These are phyloP conservation scores for Russula olivacea DNA, from an alignment of 768 basidiomycete species.

Conservation along the genomic window DNA sequence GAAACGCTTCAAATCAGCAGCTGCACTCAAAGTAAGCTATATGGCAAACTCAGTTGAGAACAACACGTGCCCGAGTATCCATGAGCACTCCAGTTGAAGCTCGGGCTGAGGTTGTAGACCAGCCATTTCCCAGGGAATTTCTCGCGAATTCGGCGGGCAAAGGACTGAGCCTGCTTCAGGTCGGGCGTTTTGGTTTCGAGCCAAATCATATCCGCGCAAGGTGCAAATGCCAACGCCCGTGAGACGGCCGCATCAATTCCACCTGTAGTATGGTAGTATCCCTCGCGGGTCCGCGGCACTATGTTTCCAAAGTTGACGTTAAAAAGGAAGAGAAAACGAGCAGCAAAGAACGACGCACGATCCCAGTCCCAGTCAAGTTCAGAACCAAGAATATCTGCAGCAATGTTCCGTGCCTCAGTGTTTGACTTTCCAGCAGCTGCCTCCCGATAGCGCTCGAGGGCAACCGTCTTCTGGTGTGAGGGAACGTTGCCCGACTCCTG, in stretches of 20 bases:
- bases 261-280: slow-evolving; percentile 82
- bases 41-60: neutral
- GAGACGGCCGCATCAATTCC: slow-evolving; percentile 79
- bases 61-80: slow-evolving; percentile 60
- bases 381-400: slow-evolving; percentile 65
- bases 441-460: slow-evolving; percentile 52
- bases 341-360: slow-evolving; percentile 44
- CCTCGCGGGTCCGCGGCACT: slow-evolving; percentile 87
- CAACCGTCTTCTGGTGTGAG: slow-evolving; percentile 48
- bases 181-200: slow-evolving; percentile 89
- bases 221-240: slow-evolving; percentile 72
- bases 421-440: slow-evolving; percentile 64
- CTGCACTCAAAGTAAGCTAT: slow-evolving; percentile 31
- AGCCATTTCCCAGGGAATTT: slow-evolving; percentile 78
- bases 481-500: slow-evolving; percentile 35
- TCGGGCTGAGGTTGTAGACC: slow-evolving; percentile 91
- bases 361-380: slow-evolving; percentile 88
- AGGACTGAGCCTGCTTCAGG: slow-evolving; percentile 68
- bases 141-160: slow-evolving; percentile 69
- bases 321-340: neutral
- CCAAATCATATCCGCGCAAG: slow-evolving; percentile 88
- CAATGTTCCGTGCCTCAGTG: slow-evolving; percentile 61
- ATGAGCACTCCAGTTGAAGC: slow-evolving; percentile 86
- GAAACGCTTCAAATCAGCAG: slow-evolving; percentile 74
- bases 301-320: neutral